Base-by-base conservation (phyloP, 2,329 filamentous ascomycete species). In the Phoma sp. region DNA sequence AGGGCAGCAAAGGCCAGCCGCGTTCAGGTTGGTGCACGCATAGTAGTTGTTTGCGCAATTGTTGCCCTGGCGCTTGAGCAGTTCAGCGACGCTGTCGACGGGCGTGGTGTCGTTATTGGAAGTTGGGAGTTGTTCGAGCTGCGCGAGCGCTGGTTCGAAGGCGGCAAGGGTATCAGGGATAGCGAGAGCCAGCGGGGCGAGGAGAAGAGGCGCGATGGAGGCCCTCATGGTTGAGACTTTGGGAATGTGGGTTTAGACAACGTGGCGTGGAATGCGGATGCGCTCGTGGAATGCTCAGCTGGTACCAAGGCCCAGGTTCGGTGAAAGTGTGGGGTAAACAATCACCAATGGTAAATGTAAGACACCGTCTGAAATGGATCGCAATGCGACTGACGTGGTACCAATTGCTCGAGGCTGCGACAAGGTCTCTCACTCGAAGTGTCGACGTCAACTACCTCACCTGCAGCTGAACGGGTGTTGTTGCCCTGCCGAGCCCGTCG, bases 1-100 rank as follows among this genome's bases (percentile, higher is more conserved):
- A 31, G 75, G 75, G 71, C 85, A 88, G 77, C 85, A 88, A 50
- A 84, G 77, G 35, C 78, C 77, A 2, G 81, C 73, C 5, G 81
- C 81, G 48, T 81, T 82, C 35, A 85, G 70, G 55, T 78, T 77
- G 29, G 76, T 74, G 73, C 85, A 88, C 38, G 77, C 74, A 53
- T 75, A 79, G 74, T 84, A 85, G 52, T 78, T 78, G 19, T 67
- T 73, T 6, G 82, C 82, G 70, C 85, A 88, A 50, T 62, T 68
- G 49, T 72, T 73, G 55, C 57, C 64, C 49, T 79, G 74, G 49
- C 77, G 71, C 61, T 70, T 70, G 41, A 73, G 55, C 10, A 75
- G 66, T 47, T 72, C 67, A 31, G 63, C 50, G 27, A 41, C 44
- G 43, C 41, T 55, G 41, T 67, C 64, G 36, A 65, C 60, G 36